Base-by-base conservation (phyloP, 441 rosid genomes). In the Syzygium syzygioides region DNA sequence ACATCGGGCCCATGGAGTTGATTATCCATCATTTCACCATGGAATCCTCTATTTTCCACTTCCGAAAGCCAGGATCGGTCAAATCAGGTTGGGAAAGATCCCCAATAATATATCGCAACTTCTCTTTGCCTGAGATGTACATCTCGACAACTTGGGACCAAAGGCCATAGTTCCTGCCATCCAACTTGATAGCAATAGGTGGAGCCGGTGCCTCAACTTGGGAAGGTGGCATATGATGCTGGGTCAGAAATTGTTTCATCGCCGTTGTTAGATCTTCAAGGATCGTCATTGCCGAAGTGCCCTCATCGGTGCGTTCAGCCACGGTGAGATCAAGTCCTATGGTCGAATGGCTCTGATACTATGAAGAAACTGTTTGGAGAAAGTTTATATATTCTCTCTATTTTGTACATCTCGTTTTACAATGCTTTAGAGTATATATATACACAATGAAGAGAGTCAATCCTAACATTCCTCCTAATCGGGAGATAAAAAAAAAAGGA, bases 281-380 rank as follows among this genome's bases (percentile, higher is more conserved):
- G 64, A 59, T 59, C 1, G 1, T 14, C 6, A 0, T 59, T 59
- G 3, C 30, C 14, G 0, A 59, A 59, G 64, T 10, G 64, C 26
- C 64, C 64, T 59, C 64, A 11, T 1, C 1, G 0, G 6, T 0
- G 15, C 14, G 0, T 59, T 59, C 14, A 59, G 7, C 64, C 64
- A 59, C 26, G 15, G 64, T 59, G 64, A 59, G 30, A 59, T 59
- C 0, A 59, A 0, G 15, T 59, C 28, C 13, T 56, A 59, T 14
- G 64, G 64, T 59, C 7, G 1, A 26, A n/a, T 59, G 26, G n/a
- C 64, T 59, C 14, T 26, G 3, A 59, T 2, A 26, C 14, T 0
- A 59, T 26, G 30, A 1, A 59, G 30, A 59, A 59, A 59, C 30
- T 59, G 10, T 59, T 0, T 26, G 13, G 64, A 59, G 14, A 59